Base-by-base conservation (phyloP, 345 rosid genomes). In the Acer yangbiense region DNA sequence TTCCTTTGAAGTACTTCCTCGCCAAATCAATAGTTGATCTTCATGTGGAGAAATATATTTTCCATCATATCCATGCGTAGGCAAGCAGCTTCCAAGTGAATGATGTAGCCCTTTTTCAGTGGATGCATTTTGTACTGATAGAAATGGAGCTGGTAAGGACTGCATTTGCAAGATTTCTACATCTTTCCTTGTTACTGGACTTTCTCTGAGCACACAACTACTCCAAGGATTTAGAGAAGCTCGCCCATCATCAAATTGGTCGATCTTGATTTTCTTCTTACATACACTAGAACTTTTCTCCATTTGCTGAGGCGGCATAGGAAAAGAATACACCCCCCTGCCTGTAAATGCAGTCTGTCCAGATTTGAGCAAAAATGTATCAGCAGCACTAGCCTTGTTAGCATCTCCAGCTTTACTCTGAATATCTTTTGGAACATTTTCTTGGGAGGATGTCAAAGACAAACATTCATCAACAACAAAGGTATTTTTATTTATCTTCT, bases 201-300 rank as follows among this genome's bases (percentile, higher is more conserved):
- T 81, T 83, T 79, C 88, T 80, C 77, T 69, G 72, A 72, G 82
- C 39, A 75, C 76, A 76, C 73, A 80, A 71, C 68, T 74, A 80
- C 78, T 75, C 79, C 70, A 76, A 76, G 82, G 73, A 82, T 81
- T 75, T 62, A 63, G 72, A 48, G 86, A 75, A 76, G 72, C 83
- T 69, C 74, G 85, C 64, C 65, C 80, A 69, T 78, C 86, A 68
- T 77, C 85, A 72, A 71, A 74, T 54, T 57, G 82, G 46, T 78
- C 77, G 73, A 79, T 82, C 84, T 89, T 88, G 68, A 76, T 77
- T 86, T 89, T 92, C 87, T 82, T 91, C 83, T 79, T 87, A 48
- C 76, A 81, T 77, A 77, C 74, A 69, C 72, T 62, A 43, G 77
- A 82, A 78, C 79, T 87, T 82, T 71, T 82, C 74, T 90, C 90